phyloP scores from a whole-genome alignment of 306 rosid species.

The Inga leiocalycina region DNA sequence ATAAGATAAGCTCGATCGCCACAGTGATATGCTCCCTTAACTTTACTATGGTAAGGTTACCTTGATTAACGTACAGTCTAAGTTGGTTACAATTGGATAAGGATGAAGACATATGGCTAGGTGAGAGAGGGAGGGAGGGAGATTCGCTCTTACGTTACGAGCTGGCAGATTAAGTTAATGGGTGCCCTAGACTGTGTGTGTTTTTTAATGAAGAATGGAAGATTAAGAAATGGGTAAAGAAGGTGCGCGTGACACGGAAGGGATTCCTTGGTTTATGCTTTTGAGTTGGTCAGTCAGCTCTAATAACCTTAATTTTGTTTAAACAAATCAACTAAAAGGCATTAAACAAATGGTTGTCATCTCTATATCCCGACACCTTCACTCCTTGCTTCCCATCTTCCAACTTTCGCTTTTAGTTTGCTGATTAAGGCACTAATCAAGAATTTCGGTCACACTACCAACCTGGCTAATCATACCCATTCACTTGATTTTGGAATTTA shows the following conservation, averaged over 20 bases:
- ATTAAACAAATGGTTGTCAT: conserved; percentile 72
- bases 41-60: conserved; percentile 43
- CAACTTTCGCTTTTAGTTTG: conserved; percentile 53
- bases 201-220: conserved; percentile 33
- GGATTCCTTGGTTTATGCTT: conserved; percentile 66
- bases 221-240: conserved; percentile 37
- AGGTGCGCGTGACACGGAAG: conserved; percentile 65
- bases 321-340: conserved; percentile 31
- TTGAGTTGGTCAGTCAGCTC: conserved; percentile 55
- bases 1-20: conserved; percentile 33
- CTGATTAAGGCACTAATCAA: conserved; percentile 37
- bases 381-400: conserved; percentile 79
- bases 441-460: conserved; percentile 36
- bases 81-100: conserved; percentile 56
- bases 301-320: conserved; percentile 28
- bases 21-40: not conserved
- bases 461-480: conserved; percentile 41
- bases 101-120: conserved; percentile 45
- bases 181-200: not conserved
- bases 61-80: conserved; percentile 37
- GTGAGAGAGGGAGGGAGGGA: conserved; percentile 27
- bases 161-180: conserved; percentile 25
- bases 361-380: conserved; percentile 80
- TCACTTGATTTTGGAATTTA: conserved; percentile 34
- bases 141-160: conserved; percentile 42